Percentiles rank a stretch among this genome's conserved stretches.
phyloP scores from a whole-genome alignment of 495 filamentous ascomycete genomes.

The Aspergillus leporis region DNA sequence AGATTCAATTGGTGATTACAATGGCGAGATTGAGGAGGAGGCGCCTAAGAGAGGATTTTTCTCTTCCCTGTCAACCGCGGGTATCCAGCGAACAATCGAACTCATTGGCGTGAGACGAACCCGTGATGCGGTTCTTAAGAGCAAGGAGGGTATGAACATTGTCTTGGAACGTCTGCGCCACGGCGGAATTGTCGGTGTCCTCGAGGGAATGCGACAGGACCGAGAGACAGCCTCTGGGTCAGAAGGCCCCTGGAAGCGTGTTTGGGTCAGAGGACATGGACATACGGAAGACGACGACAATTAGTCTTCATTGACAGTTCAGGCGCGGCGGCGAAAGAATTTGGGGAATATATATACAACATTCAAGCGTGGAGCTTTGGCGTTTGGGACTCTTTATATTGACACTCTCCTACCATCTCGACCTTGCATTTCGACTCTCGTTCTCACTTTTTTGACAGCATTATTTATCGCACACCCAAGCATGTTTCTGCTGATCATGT shows the following conservation, averaged over 20 bases:
- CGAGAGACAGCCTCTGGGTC: conserved; percentile 49
- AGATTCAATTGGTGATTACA: conserved; percentile 23
- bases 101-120: conserved; percentile 81
- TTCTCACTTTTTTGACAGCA: conserved; percentile 12
- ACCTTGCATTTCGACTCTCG: conserved; percentile 14
- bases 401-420: conserved; percentile 30
- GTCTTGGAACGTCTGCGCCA: conserved; percentile 82
- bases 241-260: conserved; percentile 50
- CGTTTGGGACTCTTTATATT: conserved; percentile 24
- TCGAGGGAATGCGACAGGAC: conserved; percentile 81
- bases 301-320: conserved; percentile 10
- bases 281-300: conserved; percentile 34
- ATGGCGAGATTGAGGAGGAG: conserved; percentile 51
- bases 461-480: conserved; percentile 7
- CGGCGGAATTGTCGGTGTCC: conserved; percentile 79
- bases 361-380: conserved; percentile 42
- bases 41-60: conserved; percentile 63
- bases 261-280: conserved; percentile 41
- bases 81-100: conserved; percentile 88
- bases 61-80: conserved; percentile 71
- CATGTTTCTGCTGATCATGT: conserved; percentile 14
- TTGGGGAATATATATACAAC: conserved; percentile 15
- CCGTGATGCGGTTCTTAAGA: conserved; percentile 78
- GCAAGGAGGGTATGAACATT: conserved; percentile 92
- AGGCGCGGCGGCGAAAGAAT: background rate